These are phyloP conservation scores for Ceratobasidium sp. DNA, from an alignment of 1,284 basidiomycete genomes.

Conservation along the genomic window DNA sequence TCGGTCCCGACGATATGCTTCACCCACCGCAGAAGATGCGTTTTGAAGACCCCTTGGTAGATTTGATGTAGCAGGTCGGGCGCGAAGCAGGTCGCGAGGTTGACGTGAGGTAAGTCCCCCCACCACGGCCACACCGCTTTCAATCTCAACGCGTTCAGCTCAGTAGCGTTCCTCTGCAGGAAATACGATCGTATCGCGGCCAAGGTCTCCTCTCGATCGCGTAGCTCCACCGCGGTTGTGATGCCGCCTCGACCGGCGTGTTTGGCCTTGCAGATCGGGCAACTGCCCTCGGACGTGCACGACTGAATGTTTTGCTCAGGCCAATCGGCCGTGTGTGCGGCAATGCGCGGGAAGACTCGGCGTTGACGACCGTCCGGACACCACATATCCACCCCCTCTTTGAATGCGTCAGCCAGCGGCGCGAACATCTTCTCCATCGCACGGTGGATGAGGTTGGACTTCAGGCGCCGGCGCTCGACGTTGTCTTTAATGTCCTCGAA, in stretches of 20 bases:
- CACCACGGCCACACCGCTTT: conserved; percentile 36
- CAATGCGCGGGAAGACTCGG: not conserved
- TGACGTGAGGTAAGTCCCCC: conserved; percentile 30
- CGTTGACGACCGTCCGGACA: conserved; percentile 21
- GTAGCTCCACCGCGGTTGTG: not conserved
- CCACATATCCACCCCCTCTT: conserved; percentile 28
- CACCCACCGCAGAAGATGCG: not conserved
- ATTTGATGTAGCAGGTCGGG: conserved; percentile 48
- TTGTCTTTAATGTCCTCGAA: conserved; percentile 5
- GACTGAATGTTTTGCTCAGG: conserved; percentile 25
- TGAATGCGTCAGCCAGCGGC: not conserved
- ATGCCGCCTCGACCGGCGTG: not conserved
- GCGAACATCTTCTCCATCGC: conserved; percentile 23
- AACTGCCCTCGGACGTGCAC: conserved; percentile 24
- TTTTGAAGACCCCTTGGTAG: conserved; percentile 40
- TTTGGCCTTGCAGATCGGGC: conserved; percentile 11
- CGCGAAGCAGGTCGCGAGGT: conserved; percentile 38
- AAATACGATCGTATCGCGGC: not conserved
- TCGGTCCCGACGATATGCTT: not conserved
- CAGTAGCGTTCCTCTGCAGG: too few relatives aligned
- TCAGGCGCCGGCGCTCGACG: not conserved
- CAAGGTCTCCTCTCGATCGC: conserved; percentile 6
- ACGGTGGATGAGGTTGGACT: not conserved
- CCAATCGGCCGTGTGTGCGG: conserved; percentile 21
- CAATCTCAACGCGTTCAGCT: not conserved